These are phyloP conservation scores for Colletotrichum kahawae DNA, from an alignment of 2,329 filamentous ascomycete species.

Conservation along the genomic window DNA sequence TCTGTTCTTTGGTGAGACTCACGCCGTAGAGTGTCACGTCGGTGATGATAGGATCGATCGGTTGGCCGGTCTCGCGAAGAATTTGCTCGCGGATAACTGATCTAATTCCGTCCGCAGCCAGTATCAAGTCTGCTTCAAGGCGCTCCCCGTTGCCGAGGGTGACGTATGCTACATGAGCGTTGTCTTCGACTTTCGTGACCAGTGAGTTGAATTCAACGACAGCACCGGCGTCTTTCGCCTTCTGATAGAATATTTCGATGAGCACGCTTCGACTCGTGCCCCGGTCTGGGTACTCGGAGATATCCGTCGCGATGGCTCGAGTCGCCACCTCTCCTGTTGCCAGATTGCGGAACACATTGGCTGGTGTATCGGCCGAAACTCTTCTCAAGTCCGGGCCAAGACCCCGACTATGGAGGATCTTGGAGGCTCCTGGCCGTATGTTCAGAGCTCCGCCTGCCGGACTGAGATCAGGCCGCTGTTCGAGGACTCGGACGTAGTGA, in stretches of 20 bases:
- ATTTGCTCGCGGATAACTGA: conserved; percentile 7
- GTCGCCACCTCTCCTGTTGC: conserved; percentile 18
- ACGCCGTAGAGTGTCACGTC: conserved; percentile 24
- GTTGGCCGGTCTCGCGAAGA: background rate
- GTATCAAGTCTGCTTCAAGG: background rate
- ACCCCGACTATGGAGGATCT: conserved; percentile 23
- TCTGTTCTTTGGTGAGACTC: background rate
- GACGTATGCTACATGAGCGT: background rate
- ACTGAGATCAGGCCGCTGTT: conserved; percentile 18
- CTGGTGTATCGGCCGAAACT: background rate
- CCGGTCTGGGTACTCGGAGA: conserved; percentile 21
- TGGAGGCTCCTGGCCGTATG: conserved; percentile 23
- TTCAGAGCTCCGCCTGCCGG: conserved; percentile 25
- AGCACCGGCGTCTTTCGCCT: conserved; percentile 1
- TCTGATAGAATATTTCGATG: conserved; percentile 8
- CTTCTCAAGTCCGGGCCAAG: conserved; percentile 4
- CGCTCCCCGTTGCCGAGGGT: background rate
- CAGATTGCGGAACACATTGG: conserved; percentile 19
- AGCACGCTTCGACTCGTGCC: conserved; percentile 22
- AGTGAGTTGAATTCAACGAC: background rate
- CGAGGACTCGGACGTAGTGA: conserved; percentile 23
- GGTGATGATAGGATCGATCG: conserved; percentile 22
- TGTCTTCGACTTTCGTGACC: conserved; percentile 8
- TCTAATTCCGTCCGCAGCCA: background rate
- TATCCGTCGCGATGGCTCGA: conserved; percentile 13